Evolutionary conservation across 441 rosid species (phyloP).

Genomic region (Pelargonium myrrhifolium): DNA sequence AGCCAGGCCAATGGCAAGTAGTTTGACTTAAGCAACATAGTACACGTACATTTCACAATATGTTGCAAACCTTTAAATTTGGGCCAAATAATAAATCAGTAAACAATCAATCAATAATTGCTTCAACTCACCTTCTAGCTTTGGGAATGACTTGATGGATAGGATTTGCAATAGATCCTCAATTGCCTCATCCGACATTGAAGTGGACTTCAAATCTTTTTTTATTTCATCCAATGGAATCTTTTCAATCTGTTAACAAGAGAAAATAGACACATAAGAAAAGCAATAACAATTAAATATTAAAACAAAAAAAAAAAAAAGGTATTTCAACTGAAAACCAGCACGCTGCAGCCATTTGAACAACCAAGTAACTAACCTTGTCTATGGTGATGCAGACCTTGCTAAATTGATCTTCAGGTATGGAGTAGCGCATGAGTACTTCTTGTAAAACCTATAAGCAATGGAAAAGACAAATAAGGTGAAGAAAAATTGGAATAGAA

Average conservation of each 20-base stretch:
- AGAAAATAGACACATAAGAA: slow-evolving; percentile 6
- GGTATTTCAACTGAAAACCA: background rate
- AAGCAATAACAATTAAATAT: background rate
- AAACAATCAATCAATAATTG: slow-evolving; percentile 3
- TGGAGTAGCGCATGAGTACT: slow-evolving; percentile 48
- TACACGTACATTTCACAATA: background rate
- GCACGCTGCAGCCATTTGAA: background rate
- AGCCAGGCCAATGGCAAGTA: background rate
- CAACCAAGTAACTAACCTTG: slow-evolving; percentile 53
- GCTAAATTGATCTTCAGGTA: slow-evolving; percentile 65
- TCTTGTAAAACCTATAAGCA: slow-evolving; percentile 72
- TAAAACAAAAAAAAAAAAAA: background rate
- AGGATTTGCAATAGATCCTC: slow-evolving; percentile 65
- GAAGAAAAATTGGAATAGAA: background rate
- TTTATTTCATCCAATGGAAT: slow-evolving; percentile 63
- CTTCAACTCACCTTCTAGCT: slow-evolving; percentile 61
- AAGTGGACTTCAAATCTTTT: slow-evolving; percentile 51
- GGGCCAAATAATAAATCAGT: background rate
- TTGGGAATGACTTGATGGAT: slow-evolving; percentile 61
- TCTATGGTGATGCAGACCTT: slow-evolving; percentile 75
- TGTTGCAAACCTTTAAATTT: background rate
- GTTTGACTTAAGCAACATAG: background rate
- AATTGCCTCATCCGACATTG: slow-evolving; percentile 56
- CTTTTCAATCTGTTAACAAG: slow-evolving; percentile 56
- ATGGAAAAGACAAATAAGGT: slow-evolving; percentile 4